Base-by-base conservation (phyloP, 1,139 yeast species). In the Candida tropicalis region DNA sequence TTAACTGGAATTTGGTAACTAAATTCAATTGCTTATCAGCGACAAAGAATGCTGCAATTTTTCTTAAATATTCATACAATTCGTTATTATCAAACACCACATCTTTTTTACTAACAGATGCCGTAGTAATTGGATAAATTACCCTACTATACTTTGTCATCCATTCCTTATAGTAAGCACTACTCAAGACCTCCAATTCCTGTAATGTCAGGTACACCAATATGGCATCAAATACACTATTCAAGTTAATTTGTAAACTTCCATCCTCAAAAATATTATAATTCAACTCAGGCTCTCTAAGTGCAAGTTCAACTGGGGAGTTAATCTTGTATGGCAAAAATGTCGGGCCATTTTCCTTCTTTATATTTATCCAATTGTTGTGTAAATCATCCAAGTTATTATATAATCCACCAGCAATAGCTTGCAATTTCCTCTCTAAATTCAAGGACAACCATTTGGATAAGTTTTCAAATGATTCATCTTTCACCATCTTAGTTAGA, bases 271-370 rank as follows among this genome's bases (percentile, higher is more conserved):
- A 64, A 0, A 82, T 68, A 49, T 77, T 71, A 46, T 76, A 70
- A 46, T 69, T 63, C 27, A 67, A 55, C 17, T 68, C 64, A 0
- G 84, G 75, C 46, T 81, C 83, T 53, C 95, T 70, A 60, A 86
- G 71, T 4, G 90, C 80, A 11, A 82, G 63, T 61, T 91, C 98
- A 6, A 90, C 88, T 0, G 96, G 89, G 0, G 97, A 87, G 59
- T 90, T 90, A 50, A 91, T 78, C 55, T 84, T 84, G 59, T 81
- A 90, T 15, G 78, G 73, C 10, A 71, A 63, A 45, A 87, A 73
- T 15, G 77, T 58, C 3, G 56, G 43, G 3, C 39, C 39, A 45
- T 46, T 75, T 62, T 51, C 68, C 48, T 74, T 52, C 58, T 72
- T 45, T 49, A 56, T 46, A 58, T 53, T 44, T 17, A 60, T 70